These are phyloP conservation scores for Bretschneidera sinensis DNA, from an alignment of 345 rosid genomes.

Conservation along the genomic window DNA sequence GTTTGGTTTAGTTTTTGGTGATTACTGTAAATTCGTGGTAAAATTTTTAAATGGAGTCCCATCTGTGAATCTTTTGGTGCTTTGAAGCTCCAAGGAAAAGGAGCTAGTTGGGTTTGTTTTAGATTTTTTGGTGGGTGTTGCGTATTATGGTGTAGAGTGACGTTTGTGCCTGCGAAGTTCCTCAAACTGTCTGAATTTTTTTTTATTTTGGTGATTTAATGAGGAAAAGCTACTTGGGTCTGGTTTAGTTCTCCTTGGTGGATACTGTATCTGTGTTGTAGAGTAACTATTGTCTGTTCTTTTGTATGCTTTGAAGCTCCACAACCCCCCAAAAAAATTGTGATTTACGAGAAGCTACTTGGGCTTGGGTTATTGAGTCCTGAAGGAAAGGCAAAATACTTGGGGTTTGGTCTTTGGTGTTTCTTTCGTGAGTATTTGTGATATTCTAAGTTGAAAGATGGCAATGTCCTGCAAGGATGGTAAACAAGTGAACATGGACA, in stretches of 20 bases:
- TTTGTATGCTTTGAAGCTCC: not conserved
- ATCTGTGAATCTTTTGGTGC: too few relatives aligned
- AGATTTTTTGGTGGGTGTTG: not conserved
- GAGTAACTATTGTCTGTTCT: constrained; percentile 6
- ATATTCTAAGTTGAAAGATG: constrained; percentile 37
- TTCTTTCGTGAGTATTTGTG: constrained; percentile 13
- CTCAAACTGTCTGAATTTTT: not conserved
- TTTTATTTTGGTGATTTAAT: not conserved
- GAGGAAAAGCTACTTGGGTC: not conserved
- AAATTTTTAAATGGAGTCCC: too few relatives aligned
- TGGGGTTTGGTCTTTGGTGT: constrained; percentile 6
- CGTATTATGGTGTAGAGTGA: not conserved
- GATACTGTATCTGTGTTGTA: not conserved
- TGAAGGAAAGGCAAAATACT: not conserved
- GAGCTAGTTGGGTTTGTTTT: not conserved
- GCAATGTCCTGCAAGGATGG: constrained; percentile 95
- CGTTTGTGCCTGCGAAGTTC: not conserved
- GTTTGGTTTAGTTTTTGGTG: constrained; percentile 4
- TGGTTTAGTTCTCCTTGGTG: not conserved
- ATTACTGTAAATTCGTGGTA: too few relatives aligned
- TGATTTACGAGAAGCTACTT: constrained; percentile 2
- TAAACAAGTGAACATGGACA: constrained; percentile 66
- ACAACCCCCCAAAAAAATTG: too few relatives aligned
- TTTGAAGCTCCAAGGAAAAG: not conserved
- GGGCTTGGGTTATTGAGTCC: not conserved